These are phyloP conservation scores for Euphorbia pulcherrima DNA, from an alignment of 345 rosid genomes.

Conservation along the genomic window DNA sequence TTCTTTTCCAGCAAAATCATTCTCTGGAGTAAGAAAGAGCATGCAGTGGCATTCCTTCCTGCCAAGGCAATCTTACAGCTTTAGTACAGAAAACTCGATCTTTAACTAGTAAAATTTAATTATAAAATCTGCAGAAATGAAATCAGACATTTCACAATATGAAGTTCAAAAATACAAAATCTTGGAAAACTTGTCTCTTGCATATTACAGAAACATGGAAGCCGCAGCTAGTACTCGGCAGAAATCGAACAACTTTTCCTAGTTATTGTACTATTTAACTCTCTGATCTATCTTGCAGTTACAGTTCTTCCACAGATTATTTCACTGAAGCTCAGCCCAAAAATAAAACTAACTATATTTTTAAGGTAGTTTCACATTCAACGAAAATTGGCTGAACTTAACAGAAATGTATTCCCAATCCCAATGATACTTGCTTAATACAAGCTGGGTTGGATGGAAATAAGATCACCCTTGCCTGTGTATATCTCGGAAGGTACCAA, in stretches of 20 bases:
- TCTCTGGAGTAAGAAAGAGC: constrained; percentile 95
- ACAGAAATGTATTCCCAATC: neutral
- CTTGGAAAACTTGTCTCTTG: neutral
- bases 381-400: neutral
- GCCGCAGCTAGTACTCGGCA: neutral
- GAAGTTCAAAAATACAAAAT: no score
- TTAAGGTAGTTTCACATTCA: neutral
- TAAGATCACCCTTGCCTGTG: neutral
- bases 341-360: neutral
- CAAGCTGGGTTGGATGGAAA: neutral
- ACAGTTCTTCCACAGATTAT: neutral
- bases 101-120: neutral
- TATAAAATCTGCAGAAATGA: neutral
- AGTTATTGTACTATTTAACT: neutral
- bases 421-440: neutral
- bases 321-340: neutral
- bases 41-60: constrained; percentile 99
- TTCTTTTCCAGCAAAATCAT: constrained; percentile 90
- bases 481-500: neutral
- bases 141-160: no score
- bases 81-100: neutral
- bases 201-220: neutral
- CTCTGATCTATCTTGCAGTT: neutral
- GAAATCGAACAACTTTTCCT: neutral
- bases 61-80: constrained; percentile 25